phyloP scores from a whole-genome alignment of 805 yeast genomes.

The Candida ficus region DNA sequence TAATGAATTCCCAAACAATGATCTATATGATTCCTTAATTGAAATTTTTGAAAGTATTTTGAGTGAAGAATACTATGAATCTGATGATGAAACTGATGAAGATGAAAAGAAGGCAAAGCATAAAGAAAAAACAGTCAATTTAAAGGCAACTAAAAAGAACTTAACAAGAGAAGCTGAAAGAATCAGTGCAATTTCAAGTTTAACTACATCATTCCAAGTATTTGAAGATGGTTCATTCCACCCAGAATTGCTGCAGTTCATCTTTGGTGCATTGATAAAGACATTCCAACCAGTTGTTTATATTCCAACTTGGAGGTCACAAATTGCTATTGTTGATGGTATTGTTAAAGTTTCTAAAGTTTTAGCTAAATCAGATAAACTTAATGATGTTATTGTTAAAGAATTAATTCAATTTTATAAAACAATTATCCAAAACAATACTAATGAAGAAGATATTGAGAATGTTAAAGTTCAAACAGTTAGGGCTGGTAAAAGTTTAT shows the following conservation, averaged over 20 bases:
- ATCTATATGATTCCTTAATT: slow-evolving; percentile 30
- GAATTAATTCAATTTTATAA: slow-evolving; percentile 21
- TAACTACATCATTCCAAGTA: slow-evolving; percentile 30
- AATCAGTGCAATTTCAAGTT: slow-evolving; percentile 31
- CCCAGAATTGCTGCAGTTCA: slow-evolving; percentile 24
- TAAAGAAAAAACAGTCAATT: slow-evolving; percentile 24
- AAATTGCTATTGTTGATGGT: slow-evolving; percentile 40
- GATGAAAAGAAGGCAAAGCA: slow-evolving; percentile 27
- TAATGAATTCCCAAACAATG: slow-evolving; percentile 28
- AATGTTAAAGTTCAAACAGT: slow-evolving; percentile 51
- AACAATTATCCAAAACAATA: slow-evolving; percentile 26
- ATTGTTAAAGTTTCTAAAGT: slow-evolving; percentile 23
- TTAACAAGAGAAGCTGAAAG: slow-evolving; percentile 46
- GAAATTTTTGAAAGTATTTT: slow-evolving; percentile 28
- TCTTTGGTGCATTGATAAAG: slow-evolving; percentile 23
- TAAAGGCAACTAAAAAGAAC: slow-evolving; percentile 36
- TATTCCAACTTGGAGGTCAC: slow-evolving; percentile 58
- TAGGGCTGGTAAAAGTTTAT: slow-evolving; percentile 32
- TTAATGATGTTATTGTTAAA: slow-evolving; percentile 10
- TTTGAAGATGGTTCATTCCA: slow-evolving; percentile 19
- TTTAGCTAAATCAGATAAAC: slow-evolving; percentile 2
- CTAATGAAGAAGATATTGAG: slow-evolving; percentile 43
- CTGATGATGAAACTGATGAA: slow-evolving; percentile 35
- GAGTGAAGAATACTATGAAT: slow-evolving; percentile 35
- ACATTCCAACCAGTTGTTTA: slow-evolving; percentile 25